Percentiles rank a stretch among this genome's conserved stretches.
Evolutionary conservation across 148 eudicot genomes (phyloP).

Genomic region (Cornus suecica): DNA sequence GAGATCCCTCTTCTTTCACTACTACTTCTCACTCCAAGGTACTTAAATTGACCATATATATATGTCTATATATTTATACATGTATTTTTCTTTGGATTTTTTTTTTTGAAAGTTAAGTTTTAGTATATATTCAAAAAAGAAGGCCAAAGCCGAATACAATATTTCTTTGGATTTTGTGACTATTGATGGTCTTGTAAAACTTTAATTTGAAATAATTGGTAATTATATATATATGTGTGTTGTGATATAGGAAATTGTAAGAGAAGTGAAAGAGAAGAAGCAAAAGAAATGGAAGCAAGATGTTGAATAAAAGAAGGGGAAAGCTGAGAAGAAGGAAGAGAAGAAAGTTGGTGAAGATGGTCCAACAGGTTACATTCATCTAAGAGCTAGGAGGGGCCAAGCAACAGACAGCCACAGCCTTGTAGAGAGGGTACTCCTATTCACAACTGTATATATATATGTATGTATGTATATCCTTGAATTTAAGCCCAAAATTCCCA

Average conservation of each 20-base stretch:
- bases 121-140: too few species aligned
- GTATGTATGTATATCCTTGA: not conserved
- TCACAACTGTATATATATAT: not conserved
- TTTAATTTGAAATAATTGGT: not conserved
- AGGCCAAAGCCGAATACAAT: too few species aligned
- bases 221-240: not conserved
- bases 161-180: not conserved
- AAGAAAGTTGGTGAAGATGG: conserved; percentile 32
- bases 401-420: conserved; percentile 93
- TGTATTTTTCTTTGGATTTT: not conserved
- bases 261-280: conserved; percentile 43
- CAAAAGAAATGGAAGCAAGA: conserved; percentile 34
- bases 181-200: not conserved
- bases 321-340: conserved; percentile 2
- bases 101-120: too few species aligned
- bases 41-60: too few species aligned
- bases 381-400: conserved; percentile 90
- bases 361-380: conserved; percentile 76
- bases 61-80: too few species aligned
- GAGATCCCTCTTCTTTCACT: conserved; percentile 35
- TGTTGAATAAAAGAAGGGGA: conserved; percentile 24
- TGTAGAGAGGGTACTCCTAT: conserved; percentile 83
- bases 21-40: conserved; percentile 45
- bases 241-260: conserved; percentile 18
- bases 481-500: not conserved